Percentiles rank a stretch among this genome's conserved stretches.
phyloP scores from a whole-genome alignment of 2,329 filamentous ascomycete genomes.

The Ophiocordyceps camponoti-rufipedis region DNA sequence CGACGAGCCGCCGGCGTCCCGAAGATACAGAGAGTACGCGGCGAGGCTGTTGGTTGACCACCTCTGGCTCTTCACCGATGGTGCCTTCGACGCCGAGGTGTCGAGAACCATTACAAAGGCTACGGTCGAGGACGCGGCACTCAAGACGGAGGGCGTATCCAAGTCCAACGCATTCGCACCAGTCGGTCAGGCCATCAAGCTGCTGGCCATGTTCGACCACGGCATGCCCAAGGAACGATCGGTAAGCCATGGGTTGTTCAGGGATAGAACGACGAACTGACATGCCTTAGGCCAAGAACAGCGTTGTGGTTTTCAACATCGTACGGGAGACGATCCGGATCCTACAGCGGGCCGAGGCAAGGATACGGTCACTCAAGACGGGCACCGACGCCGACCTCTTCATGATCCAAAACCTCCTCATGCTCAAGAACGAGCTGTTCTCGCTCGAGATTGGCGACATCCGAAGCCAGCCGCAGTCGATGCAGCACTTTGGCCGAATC shows the following conservation, averaged over 20 bases:
- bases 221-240: conserved; percentile 46
- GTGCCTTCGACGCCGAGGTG: conserved; percentile 34
- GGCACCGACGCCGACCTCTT: conserved; percentile 70
- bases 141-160: conserved; percentile 30
- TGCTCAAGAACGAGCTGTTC: conserved; percentile 89
- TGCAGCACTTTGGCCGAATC: conserved; percentile 46
- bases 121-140: conserved; percentile 23
- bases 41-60: conserved; percentile 36
- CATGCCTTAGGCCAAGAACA: conserved; percentile 21
- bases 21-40: conserved; percentile 33
- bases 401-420: conserved; percentile 82
- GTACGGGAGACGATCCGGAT: conserved; percentile 80
- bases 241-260: conserved; percentile 19
- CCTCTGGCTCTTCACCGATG: conserved; percentile 38
- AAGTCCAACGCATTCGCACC: conserved; percentile 40
- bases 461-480: conserved; percentile 25
- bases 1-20: conserved; percentile 32
- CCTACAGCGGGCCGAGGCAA: conserved; percentile 56
- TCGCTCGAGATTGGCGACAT: conserved; percentile 79
- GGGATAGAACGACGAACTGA: background rate
- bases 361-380: conserved; percentile 43
- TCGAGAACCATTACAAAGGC: conserved; percentile 33
- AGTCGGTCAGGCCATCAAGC: conserved; percentile 37
- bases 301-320: conserved; percentile 45
- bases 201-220: conserved; percentile 44